Percentiles rank a stretch among this genome's conserved stretches.
phyloP scores from a whole-genome alignment of 179 eudicot species.

The Silene vulgaris region DNA sequence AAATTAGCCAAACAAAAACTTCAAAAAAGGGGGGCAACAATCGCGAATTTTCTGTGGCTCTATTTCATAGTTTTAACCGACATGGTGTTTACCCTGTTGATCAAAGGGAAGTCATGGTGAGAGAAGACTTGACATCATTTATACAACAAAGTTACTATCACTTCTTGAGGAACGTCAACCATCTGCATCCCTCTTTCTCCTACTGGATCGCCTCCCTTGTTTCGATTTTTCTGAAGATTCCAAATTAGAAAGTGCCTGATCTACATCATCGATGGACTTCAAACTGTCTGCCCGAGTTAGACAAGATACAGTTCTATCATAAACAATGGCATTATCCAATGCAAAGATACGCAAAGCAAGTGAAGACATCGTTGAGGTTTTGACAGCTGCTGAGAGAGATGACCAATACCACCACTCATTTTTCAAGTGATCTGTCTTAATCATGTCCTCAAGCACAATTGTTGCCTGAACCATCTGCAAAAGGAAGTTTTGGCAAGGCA shows the following conservation, averaged over 20 bases:
- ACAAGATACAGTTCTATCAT: conserved; percentile 38
- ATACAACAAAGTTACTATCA: conserved; percentile 21
- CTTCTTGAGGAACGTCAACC: conserved; percentile 23
- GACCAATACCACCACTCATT: conserved; percentile 97
- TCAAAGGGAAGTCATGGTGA: conserved; percentile 16
- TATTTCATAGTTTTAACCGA: not conserved
- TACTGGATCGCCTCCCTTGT: conserved; percentile 35
- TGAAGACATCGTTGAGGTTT: conserved; percentile 63
- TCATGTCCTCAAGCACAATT: conserved; percentile 71
- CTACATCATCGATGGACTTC: conserved; percentile 31
- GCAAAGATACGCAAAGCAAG: conserved; percentile 78
- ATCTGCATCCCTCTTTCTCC: conserved; percentile 42
- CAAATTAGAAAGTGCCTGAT: conserved; percentile 29
- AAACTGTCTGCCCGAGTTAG: conserved; percentile 23
- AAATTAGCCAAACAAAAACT: conserved; percentile 23
- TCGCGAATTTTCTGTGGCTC: conserved; percentile 12
- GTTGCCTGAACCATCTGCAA: conserved; percentile 74
- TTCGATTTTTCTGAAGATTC: conserved; percentile 36
- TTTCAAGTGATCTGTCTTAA: conserved; percentile 63
- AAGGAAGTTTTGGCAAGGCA: not conserved
- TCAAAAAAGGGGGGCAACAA: conserved; percentile 4
- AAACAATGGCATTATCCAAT: conserved; percentile 67
- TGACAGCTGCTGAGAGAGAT: conserved; percentile 78
- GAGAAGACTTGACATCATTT: not conserved
- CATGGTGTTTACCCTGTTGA: conserved; percentile 17